Percentiles rank a stretch among this genome's conserved stretches.
These are phyloP conservation scores for Lichtheimia ramosa DNA, from an alignment of 371 early-diverging fungal genomes.

Conservation along the genomic window DNA sequence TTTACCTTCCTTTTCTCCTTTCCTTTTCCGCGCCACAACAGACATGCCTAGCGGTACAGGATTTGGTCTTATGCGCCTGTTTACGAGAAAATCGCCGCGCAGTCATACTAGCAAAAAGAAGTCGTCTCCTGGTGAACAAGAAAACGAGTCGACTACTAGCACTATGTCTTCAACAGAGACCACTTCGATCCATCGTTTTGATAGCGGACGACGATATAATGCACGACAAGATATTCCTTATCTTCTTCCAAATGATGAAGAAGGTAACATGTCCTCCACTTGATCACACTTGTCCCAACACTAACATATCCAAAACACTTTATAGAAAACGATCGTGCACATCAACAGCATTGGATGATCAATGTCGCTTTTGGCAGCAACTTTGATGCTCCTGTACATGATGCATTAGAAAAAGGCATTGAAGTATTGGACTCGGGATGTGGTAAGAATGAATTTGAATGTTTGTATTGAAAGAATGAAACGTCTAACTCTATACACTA, in stretches of 20 bases:
- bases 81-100: background rate
- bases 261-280: slow-evolving; percentile 18
- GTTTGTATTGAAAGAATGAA: background rate
- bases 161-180: background rate
- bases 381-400: slow-evolving; percentile 7
- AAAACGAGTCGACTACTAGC: background rate
- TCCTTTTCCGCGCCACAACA: background rate
- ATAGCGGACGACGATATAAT: slow-evolving; percentile 49
- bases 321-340: slow-evolving; percentile 5
- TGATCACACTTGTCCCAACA: background rate
- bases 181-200: slow-evolving; percentile 22
- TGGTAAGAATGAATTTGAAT: slow-evolving; percentile 11
- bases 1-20: slow-evolving; percentile 1
- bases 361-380: slow-evolving; percentile 5
- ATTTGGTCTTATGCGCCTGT: background rate
- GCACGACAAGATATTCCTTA: slow-evolving; percentile 42
- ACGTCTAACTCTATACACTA: background rate
- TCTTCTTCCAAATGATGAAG: slow-evolving; percentile 53
- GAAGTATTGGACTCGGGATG: slow-evolving; percentile 22
- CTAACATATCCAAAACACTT: background rate
- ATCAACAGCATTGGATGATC: slow-evolving; percentile 5
- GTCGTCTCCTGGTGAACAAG: background rate
- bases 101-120: background rate
- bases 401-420: slow-evolving; percentile 17
- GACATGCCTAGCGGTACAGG: background rate